These are phyloP conservation scores for Suhomyces ambrosiae DNA, from an alignment of 1,139 yeast species.

Conservation along the genomic window DNA sequence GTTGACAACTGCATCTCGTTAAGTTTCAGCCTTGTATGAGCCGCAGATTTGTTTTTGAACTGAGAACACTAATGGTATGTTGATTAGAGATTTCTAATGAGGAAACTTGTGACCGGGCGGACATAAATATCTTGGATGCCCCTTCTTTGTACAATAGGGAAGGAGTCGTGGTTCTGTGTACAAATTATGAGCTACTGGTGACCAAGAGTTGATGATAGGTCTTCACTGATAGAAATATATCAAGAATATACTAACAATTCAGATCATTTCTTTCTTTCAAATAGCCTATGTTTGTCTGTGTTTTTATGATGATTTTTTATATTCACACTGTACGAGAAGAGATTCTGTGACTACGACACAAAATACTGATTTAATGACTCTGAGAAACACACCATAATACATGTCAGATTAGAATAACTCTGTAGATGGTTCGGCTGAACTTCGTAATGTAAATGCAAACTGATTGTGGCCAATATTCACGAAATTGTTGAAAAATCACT, in stretches of 20 bases:
- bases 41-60: constrained; percentile 22
- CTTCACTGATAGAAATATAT: constrained; percentile 38
- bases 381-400: constrained; percentile 34
- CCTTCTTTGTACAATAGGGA: constrained; percentile 50
- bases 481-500: too few relatives aligned
- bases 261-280: constrained; percentile 17
- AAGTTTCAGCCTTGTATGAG: constrained; percentile 91
- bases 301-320: constrained; percentile 53
- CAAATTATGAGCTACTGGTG: constrained; percentile 60
- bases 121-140: constrained; percentile 56
- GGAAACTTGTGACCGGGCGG: constrained; percentile 80
- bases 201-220: constrained; percentile 67
- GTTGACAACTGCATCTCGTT: constrained; percentile 80
- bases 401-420: neutral
- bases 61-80: constrained; percentile 3
- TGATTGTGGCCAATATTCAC: too few relatives aligned
- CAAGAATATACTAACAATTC: constrained; percentile 11
- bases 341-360: constrained; percentile 52
- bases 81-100: constrained; percentile 33
- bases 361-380: constrained; percentile 82
- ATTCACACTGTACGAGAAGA: constrained; percentile 69
- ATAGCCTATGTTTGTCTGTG: constrained; percentile 17
- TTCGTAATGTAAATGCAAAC: neutral
- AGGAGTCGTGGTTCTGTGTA: constrained; percentile 73
- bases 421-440: too few relatives aligned